These are phyloP conservation scores for Phyllosticta citribraziliensis DNA, from an alignment of 2,329 filamentous ascomycete genomes.

Conservation along the genomic window DNA sequence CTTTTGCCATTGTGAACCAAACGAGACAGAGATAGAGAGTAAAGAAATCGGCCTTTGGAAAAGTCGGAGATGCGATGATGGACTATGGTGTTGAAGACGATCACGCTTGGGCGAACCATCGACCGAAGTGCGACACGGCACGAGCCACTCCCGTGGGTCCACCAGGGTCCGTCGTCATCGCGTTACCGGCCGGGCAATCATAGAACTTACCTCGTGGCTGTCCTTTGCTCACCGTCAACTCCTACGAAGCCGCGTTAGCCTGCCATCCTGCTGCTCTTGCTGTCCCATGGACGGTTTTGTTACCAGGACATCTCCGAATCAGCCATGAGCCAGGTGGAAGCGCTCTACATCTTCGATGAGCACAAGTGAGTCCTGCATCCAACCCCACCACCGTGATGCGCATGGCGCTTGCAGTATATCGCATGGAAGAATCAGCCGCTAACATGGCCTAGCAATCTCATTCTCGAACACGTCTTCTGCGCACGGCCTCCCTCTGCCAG, in stretches of 20 bases:
- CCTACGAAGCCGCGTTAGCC: not conserved
- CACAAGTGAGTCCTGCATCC: slow-evolving; percentile 54
- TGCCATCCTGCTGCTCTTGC: not conserved
- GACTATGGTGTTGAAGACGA: not conserved
- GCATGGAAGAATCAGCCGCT: slow-evolving; percentile 4
- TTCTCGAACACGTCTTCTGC: slow-evolving; percentile 83
- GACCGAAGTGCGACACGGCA: slow-evolving; percentile 51
- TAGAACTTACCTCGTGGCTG: not conserved
- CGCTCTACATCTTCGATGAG: slow-evolving; percentile 94
- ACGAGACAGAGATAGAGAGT: not conserved
- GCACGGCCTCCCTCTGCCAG: slow-evolving; percentile 68
- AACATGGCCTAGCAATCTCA: slow-evolving; percentile 54
- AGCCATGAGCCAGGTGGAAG: slow-evolving; percentile 67
- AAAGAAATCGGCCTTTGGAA: not conserved
- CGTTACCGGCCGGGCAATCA: slow-evolving; percentile 22
- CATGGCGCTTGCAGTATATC: not conserved
- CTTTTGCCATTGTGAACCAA: not conserved
- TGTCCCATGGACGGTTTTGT: not conserved
- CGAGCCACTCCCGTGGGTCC: slow-evolving; percentile 44
- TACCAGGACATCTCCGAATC: slow-evolving; percentile 25
- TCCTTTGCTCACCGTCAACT: not conserved
- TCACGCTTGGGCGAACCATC: not conserved
- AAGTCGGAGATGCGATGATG: not conserved
- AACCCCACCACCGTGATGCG: not conserved
- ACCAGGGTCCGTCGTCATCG: not conserved